phyloP scores from a whole-genome alignment of 169 alveolate species.

The Plasmodium knowlesi region DNA sequence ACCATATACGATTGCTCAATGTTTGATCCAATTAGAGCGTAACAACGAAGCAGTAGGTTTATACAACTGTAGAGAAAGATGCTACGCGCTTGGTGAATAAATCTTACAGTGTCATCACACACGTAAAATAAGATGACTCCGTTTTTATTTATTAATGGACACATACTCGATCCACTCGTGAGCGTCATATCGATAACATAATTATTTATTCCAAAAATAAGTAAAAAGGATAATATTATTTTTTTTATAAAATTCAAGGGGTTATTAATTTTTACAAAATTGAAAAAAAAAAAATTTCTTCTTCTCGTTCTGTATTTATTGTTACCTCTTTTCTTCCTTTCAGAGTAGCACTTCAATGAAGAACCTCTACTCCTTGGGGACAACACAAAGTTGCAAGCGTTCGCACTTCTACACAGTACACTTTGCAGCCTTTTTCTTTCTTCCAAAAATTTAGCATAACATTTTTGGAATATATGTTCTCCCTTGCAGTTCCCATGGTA shows the following conservation, averaged over 20 bases:
- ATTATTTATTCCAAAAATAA: conserved; percentile 68
- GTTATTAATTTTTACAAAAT: conserved; percentile 12
- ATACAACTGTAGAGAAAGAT: conserved; percentile 15
- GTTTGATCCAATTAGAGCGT: not conserved
- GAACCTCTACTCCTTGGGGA: not conserved
- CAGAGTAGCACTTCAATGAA: conserved; percentile 2
- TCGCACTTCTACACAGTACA: not conserved
- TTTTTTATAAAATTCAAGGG: conserved; percentile 55
- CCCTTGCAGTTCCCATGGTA: not conserved
- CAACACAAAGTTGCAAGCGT: not conserved
- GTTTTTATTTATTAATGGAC: conserved; percentile 63
- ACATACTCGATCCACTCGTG: conserved; percentile 76
- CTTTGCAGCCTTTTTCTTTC: not conserved
- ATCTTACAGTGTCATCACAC: conserved; percentile 41
- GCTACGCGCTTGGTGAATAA: conserved; percentile 13
- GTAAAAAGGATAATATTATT: conserved; percentile 10
- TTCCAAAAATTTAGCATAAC: not conserved
- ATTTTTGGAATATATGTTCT: not conserved
- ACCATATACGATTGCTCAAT: not conserved
- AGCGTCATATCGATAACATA: conserved; percentile 74
- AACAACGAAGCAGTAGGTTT: not conserved
- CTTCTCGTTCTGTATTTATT: conserved; percentile 1
- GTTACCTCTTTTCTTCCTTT: not conserved
- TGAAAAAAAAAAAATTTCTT: not conserved
- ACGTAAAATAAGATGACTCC: conserved; percentile 74